Evolutionary conservation across 768 basidiomycete species (phyloP).

Genomic region (Butyriboletus loyo): DNA sequence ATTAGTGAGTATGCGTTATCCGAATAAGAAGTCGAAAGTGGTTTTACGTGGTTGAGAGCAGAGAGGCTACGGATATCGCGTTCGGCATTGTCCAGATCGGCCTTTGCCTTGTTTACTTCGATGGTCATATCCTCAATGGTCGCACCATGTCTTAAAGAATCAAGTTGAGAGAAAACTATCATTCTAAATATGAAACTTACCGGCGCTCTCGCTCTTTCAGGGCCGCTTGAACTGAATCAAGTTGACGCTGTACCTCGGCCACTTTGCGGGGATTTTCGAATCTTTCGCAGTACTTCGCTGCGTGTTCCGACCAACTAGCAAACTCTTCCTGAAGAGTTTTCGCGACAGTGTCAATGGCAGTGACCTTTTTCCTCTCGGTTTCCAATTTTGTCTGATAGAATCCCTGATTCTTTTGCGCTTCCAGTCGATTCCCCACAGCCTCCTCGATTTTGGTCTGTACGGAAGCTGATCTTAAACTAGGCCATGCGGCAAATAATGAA

Average conservation of each 20-base stretch:
- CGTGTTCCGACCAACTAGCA: slow-evolving; percentile 62
- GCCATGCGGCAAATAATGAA: not conserved
- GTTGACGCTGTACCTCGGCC: slow-evolving; percentile 53
- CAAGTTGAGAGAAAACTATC: slow-evolving; percentile 1
- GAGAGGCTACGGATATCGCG: slow-evolving; percentile 62
- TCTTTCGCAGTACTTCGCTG: slow-evolving; percentile 57
- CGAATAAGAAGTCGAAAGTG: not conserved
- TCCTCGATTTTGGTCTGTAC: slow-evolving; percentile 47
- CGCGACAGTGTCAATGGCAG: slow-evolving; percentile 42
- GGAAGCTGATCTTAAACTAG: not conserved
- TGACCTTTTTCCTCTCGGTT: slow-evolving; percentile 46
- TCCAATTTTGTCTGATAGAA: slow-evolving; percentile 54
- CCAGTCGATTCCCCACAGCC: slow-evolving; percentile 47
- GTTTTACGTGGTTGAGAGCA: slow-evolving; percentile 59
- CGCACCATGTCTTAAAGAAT: slow-evolving; percentile 58
- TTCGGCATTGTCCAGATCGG: slow-evolving; percentile 56
- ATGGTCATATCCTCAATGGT: slow-evolving; percentile 74
- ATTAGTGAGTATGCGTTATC: slow-evolving; percentile 6
- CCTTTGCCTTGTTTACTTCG: slow-evolving; percentile 64
- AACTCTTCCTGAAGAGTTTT: slow-evolving; percentile 61
- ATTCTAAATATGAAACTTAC: slow-evolving; percentile 35
- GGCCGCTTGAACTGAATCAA: slow-evolving; percentile 62
- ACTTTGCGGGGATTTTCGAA: slow-evolving; percentile 56
- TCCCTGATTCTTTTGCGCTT: slow-evolving; percentile 45
- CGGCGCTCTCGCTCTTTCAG: slow-evolving; percentile 63